Base-by-base conservation (phyloP, 2,329 filamentous ascomycete species). In the Stagonosporopsis chrysanthemi region DNA sequence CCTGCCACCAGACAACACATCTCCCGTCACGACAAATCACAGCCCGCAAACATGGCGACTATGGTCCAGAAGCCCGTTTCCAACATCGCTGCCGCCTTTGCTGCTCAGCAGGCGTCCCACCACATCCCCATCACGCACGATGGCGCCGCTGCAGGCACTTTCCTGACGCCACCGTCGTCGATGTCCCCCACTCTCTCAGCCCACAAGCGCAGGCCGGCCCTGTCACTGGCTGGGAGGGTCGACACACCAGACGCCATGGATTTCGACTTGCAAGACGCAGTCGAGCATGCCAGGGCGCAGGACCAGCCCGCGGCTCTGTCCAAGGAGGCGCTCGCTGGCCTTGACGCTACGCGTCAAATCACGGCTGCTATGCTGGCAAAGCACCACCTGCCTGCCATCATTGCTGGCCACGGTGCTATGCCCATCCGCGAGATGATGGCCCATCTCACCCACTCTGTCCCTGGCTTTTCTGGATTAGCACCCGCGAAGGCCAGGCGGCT, bases 341-440 rank as follows among this genome's bases (percentile, higher is more conserved):
- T 84, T 56, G 93, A 97, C 76, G 86, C 89, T 43, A 84, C 89
- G 28, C 92, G 91, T 65, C 86, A 88, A 70, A 97, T 99, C 76
- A 96, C 92, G 44, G 88, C 92, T 38, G 81, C 83, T 71, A 87
- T 97, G 82, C 84, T 99, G 65, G 92, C 94, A 69, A 95, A 90
- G 78, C 87, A 94, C 75, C 90, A 98, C 75, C 85, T 99, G 58
- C 93, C 94, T 2, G 90, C 91, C 68, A 96, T 98, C 76, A 84
- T 99, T 72, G 84, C 97, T 61, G 88, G 88, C 73, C 90, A 97
- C 73, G 95, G 94, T 23, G 93, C 95, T 46, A 80, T 97, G 77
- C 92, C 95, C 49, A 97, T 99, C 76, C 90, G 94, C 69, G 90
- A 97, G 78, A 89, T 99, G 74, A 97, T 96, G 86, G 91, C 91